Base-by-base conservation (phyloP, 2,329 filamentous ascomycete genomes). In the Truncatella angustata region DNA sequence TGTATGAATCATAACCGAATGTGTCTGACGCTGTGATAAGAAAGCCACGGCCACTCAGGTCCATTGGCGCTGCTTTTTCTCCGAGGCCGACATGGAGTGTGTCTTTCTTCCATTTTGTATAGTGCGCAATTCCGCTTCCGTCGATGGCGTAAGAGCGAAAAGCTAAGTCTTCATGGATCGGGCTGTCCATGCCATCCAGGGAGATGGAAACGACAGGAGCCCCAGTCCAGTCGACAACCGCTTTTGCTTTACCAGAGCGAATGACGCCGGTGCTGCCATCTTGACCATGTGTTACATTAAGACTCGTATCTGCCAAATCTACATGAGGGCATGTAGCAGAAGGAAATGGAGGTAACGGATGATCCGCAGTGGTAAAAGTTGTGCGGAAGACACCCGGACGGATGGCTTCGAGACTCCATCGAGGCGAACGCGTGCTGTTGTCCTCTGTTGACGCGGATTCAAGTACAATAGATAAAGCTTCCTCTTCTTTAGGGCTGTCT, bases 21-120 rank as follows among this genome's bases (percentile, higher is more conserved):
- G 81, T 86, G 65, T 90, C 87, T 0, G 84, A 89, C 2, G 84
- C 85, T 0, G 85, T 83, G 12, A 90, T 72, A 23, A 79, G 76
- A 64, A 90, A 90, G 23, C 80, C 75, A 1, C 87, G 77, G 28
- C 84, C 85, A 0, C 79, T 84, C 1, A 91, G 74, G 60, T 90
- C 82, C 84, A 90, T 88, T 0, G 87, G 87, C 0, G 85, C 86
- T 4, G 84, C 76, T 64, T 90, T 90, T 64, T 90, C 87, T 4
- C 87, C 62, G 0, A 90, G 73, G 0, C 87, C 87, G 16, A 88
- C 80, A 58, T 90, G 84, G 0, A 90, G 74, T 0, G 81, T 85
- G 18, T 78, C 74, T 14, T 78, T 72, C 55, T 85, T 81, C 64
- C 87, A 86, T 12, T 74, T 69, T 0, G 81, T 82, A 62, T 89